phyloP scores from a whole-genome alignment of 441 rosid species.

The Jatropha podagrica region DNA sequence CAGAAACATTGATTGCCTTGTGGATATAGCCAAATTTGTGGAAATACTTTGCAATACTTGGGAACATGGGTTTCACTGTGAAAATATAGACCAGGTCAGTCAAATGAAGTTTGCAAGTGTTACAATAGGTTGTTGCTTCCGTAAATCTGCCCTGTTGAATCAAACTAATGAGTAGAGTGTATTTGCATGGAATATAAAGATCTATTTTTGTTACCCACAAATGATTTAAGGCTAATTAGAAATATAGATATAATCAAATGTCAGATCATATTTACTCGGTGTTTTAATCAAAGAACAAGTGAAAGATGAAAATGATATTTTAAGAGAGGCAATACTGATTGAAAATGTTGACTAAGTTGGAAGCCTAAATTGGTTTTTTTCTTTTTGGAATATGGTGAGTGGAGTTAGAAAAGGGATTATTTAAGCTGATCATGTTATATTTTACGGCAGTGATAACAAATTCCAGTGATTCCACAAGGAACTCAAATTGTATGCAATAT shows the following conservation, averaged over 20 bases:
- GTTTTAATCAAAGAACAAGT: background rate
- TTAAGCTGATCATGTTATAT: background rate
- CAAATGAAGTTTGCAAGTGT: background rate
- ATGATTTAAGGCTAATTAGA: background rate
- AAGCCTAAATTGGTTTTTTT: background rate
- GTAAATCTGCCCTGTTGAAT: background rate
- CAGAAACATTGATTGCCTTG: constrained; percentile 18
- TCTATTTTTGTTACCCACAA: constrained; percentile 1
- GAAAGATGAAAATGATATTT: background rate
- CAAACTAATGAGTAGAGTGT: background rate
- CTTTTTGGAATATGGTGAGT: background rate
- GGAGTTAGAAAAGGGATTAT: background rate
- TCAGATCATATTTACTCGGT: background rate
- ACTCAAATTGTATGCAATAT: background rate
- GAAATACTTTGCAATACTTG: constrained; percentile 8
- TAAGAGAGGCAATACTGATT: background rate
- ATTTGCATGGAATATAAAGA: background rate
- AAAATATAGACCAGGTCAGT: constrained; percentile 21
- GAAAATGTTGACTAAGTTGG: background rate
- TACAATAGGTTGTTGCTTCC: background rate
- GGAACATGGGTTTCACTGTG: background rate
- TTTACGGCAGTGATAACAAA: background rate
- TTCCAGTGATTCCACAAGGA: background rate
- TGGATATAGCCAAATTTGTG: constrained; percentile 22
- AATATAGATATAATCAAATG: background rate